Conservation (phyloP, 805 yeast species). For the Barnettozyma botsteinii region DNA sequence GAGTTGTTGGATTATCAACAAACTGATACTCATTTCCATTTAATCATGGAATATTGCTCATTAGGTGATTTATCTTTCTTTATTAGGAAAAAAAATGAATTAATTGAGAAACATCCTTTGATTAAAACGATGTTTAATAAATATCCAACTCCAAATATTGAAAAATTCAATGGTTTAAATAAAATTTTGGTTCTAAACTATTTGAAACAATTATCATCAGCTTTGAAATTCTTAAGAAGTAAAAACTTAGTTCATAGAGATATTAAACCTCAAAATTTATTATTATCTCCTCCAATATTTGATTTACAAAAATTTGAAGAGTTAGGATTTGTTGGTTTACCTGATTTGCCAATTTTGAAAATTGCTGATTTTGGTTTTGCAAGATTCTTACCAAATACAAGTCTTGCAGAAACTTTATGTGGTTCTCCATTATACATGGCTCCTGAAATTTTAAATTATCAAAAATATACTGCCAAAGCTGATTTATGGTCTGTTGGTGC, state of each 20-base stretch:
- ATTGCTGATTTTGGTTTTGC: slow-evolving; percentile 99
- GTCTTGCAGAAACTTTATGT: slow-evolving; percentile 94
- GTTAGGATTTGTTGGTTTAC: slow-evolving; percentile 62
- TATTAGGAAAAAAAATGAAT: slow-evolving; percentile 68
- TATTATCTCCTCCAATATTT: slow-evolving; percentile 77
- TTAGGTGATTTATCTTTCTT: slow-evolving; percentile 89
- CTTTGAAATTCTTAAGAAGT: slow-evolving; percentile 73
- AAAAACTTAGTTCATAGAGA: slow-evolving; percentile 91
- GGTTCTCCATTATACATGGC: slow-evolving; percentile 99
- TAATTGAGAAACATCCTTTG: slow-evolving; percentile 70
- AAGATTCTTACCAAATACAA: slow-evolving; percentile 83
- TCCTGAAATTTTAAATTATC: slow-evolving; percentile 90
- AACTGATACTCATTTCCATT: slow-evolving; percentile 71
- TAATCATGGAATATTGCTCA: slow-evolving; percentile 95
- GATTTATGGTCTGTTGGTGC: slow-evolving; percentile 99
- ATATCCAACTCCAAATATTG: slow-evolving; percentile 70
- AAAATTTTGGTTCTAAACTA: slow-evolving; percentile 76
- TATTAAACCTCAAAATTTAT: slow-evolving; percentile 84
- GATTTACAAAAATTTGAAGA: slow-evolving; percentile 50
- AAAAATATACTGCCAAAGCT: slow-evolving; percentile 94
- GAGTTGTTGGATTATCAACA: slow-evolving; percentile 77
- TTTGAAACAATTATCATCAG: slow-evolving; percentile 78
- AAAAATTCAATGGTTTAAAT: slow-evolving; percentile 71
- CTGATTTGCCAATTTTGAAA: slow-evolving; percentile 86
- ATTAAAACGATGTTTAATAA: slow-evolving; percentile 68